Conservation (phyloP, 2,329 filamentous ascomycete species). For the Lecanicillium sp. region DNA sequence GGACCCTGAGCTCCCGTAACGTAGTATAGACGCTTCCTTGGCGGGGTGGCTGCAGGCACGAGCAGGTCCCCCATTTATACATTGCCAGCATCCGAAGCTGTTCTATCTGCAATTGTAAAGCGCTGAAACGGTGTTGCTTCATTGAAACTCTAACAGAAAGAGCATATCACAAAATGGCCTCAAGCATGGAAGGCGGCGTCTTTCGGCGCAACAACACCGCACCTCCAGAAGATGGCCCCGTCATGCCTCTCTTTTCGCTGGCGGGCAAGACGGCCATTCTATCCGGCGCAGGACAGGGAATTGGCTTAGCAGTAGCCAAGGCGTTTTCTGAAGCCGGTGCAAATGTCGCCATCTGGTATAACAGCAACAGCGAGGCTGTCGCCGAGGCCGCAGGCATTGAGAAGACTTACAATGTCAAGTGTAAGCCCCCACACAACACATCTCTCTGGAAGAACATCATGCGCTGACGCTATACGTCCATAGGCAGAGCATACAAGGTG, state of each 20-base stretch:
- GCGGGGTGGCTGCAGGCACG: too few species aligned
- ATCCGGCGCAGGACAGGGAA: slow-evolving; percentile 58
- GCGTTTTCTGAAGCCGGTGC: slow-evolving; percentile 62
- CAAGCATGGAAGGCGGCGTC: slow-evolving; percentile 1
- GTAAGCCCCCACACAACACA: slow-evolving; percentile 33
- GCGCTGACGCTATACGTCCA: neutral
- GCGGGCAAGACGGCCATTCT: slow-evolving; percentile 64
- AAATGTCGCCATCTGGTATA: slow-evolving; percentile 67
- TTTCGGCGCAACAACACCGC: slow-evolving; percentile 4
- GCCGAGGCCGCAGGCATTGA: slow-evolving; percentile 56
- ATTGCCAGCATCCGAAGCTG: too few species aligned
- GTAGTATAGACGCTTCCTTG: too few species aligned
- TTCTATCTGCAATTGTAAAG: too few species aligned
- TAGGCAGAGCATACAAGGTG: slow-evolving; percentile 55
- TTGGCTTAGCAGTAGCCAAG: slow-evolving; percentile 57
- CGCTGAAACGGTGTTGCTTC: too few species aligned
- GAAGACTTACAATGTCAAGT: slow-evolving; percentile 59
- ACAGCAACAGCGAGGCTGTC: slow-evolving; percentile 58
- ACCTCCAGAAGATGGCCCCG: neutral
- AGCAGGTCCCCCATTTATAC: too few species aligned
- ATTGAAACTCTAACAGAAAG: too few species aligned
- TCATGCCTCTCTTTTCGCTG: slow-evolving; percentile 51
- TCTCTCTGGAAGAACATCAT: too few species aligned
- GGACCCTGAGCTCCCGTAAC: too few species aligned
- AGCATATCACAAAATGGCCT: neutral